Conservation (phyloP, 2,329 filamentous ascomycete species). For the Penicillium thymicola region DNA sequence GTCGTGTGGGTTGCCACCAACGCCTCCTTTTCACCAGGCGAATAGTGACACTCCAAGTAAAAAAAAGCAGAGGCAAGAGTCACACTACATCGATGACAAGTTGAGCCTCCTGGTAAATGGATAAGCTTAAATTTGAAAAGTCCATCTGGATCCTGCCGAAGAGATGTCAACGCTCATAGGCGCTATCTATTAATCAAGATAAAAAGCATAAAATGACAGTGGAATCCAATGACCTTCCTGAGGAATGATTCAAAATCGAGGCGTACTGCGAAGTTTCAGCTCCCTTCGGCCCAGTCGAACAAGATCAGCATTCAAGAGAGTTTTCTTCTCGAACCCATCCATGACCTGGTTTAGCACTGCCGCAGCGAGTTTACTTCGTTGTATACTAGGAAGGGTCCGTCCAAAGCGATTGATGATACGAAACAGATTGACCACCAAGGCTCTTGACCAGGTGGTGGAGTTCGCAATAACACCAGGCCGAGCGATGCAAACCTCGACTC, state of each 20-base stretch:
- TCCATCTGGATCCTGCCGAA: not conserved
- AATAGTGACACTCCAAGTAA: not conserved
- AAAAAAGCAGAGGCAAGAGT: not conserved
- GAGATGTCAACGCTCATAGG: not conserved
- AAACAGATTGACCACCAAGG: not conserved
- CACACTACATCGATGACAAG: not conserved
- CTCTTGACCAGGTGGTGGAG: conserved; percentile 3
- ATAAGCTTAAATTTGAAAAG: not conserved
- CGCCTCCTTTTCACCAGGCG: too few relatives aligned
- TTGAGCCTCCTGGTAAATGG: too few relatives aligned
- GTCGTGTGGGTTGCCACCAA: not conserved
- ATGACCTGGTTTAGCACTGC: conserved; percentile 7
- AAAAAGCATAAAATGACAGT: not conserved
- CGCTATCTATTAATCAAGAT: not conserved
- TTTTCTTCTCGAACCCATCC: conserved; percentile 7
- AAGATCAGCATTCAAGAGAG: conserved; percentile 18
- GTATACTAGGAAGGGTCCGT: conserved; percentile 1
- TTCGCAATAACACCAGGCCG: conserved; percentile 7
- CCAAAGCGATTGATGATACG: conserved; percentile 2
- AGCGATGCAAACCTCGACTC: conserved; percentile 7
- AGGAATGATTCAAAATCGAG: not conserved
- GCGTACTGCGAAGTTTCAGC: not conserved
- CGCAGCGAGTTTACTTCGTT: conserved; percentile 4
- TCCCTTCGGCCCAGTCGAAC: conserved; percentile 4
- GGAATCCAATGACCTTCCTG: too few relatives aligned